These are phyloP conservation scores for Erigeron canadensis DNA, from an alignment of 129 eudicot species.

Conservation along the genomic window DNA sequence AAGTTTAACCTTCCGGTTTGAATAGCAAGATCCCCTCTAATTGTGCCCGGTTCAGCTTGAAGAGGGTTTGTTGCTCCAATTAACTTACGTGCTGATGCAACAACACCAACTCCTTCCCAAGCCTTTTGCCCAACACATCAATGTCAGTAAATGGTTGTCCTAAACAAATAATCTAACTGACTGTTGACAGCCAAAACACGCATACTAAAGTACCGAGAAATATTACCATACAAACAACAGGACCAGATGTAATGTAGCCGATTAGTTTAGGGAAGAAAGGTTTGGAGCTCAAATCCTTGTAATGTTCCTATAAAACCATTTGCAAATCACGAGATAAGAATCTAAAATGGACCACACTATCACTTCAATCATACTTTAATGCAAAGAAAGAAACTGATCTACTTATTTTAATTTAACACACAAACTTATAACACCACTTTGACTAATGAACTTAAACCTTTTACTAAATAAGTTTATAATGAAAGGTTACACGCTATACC, in stretches of 20 bases:
- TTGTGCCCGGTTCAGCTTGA: slow-evolving; percentile 97
- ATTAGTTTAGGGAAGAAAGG: slow-evolving; percentile 87
- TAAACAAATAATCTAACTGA: not conserved
- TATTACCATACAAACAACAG: slow-evolving; percentile 96
- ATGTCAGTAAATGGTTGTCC: not conserved
- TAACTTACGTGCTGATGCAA: slow-evolving; percentile 91
- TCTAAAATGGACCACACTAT: not conserved
- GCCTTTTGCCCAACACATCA: slow-evolving; percentile 52
- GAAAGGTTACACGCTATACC: not conserved
- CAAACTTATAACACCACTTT: not conserved
- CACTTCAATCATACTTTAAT: not conserved
- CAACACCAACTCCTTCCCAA: slow-evolving; percentile 98
- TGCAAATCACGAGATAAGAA: slow-evolving; percentile 8
- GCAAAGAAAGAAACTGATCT: not conserved
- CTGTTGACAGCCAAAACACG: not conserved
- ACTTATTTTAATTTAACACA: not conserved
- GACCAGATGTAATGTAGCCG: slow-evolving; percentile 88
- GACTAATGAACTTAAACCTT: not conserved
- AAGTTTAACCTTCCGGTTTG: slow-evolving; percentile 86
- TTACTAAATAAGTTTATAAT: not conserved
- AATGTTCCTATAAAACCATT: slow-evolving; percentile 71
- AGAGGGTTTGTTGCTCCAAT: slow-evolving; percentile 97
- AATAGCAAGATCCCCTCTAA: slow-evolving; percentile 96
- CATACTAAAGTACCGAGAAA: slow-evolving; percentile 12
- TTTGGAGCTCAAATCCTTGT: slow-evolving; percentile 84